Conservation (phyloP, 495 filamentous ascomycete genomes). For the Lophiostoma macrostomum region DNA sequence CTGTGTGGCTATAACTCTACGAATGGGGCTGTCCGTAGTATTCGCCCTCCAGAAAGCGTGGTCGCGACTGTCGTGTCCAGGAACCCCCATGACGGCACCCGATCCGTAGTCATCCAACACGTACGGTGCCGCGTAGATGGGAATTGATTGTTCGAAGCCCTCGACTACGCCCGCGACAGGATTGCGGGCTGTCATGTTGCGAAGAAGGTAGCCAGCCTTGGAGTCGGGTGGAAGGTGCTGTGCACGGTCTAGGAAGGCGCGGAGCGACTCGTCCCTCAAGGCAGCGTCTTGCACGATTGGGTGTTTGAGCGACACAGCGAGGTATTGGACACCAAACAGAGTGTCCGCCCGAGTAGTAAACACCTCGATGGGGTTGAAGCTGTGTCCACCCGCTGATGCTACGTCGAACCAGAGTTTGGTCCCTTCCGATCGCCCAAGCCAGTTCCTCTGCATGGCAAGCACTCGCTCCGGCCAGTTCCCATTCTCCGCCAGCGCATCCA, state of each 20-base stretch:
- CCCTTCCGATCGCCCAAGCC: constrained; percentile 76
- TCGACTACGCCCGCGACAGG: constrained; percentile 56
- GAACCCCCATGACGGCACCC: constrained; percentile 89
- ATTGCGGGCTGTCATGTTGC: constrained; percentile 59
- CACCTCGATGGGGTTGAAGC: constrained; percentile 55
- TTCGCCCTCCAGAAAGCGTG: constrained; percentile 77
- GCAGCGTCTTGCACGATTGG: constrained; percentile 64
- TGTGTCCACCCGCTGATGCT: constrained; percentile 17
- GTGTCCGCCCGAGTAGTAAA: constrained; percentile 86
- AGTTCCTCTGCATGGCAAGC: constrained; percentile 79
- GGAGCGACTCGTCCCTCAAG: constrained; percentile 56
- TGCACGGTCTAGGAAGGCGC: constrained; percentile 62
- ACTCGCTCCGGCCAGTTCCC: constrained; percentile 78
- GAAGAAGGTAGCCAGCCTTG: constrained; percentile 69
- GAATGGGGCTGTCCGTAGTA: constrained; percentile 34
- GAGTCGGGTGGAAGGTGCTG: constrained; percentile 63
- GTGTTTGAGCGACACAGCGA: constrained; percentile 73
- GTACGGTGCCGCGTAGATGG: constrained; percentile 79
- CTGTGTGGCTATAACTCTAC: constrained; percentile 3
- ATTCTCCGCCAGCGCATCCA: constrained; percentile 60
- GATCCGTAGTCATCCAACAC: constrained; percentile 87
- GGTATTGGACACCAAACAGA: constrained; percentile 76
- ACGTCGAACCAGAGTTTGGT: constrained; percentile 69
- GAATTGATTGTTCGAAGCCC: constrained; percentile 53
- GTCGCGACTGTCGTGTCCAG: constrained; percentile 76